Evolutionary conservation across 2,329 filamentous ascomycete species (phyloP), one percentile per base, ranked within the genome.

Genomic region (Fusarium lyarnte): DNA sequence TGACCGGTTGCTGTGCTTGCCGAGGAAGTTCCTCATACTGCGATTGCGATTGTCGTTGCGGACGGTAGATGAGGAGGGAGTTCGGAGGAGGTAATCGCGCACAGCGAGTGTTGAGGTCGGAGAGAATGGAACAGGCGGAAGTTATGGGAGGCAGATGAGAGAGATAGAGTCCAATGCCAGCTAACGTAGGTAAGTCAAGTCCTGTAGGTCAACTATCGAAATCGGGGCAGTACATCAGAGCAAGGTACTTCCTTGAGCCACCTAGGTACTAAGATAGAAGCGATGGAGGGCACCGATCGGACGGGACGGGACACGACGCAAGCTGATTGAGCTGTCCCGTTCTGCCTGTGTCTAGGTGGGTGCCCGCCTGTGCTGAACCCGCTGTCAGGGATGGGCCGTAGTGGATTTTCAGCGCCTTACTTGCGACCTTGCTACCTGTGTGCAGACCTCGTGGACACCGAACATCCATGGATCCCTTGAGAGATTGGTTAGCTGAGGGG

Each of bases 1-100:
- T 79, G 87, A 87, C 76, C 86, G 86, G 78, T 87, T 87, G 83
- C 84, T 85, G 80, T 87, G 85, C 83, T 83, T 88, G 79, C 85
- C 84, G 79, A 88, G 81, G 78, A 88, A 88, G 81, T 81, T 81
- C 77, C 84, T 86, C 87, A 89, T 89, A 69, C 73, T 81, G 66
- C 71, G 59, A 63, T 63, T 81, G 39, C 70, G 65, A 69, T 66
- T 62, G 63, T 62, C 68, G 66, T 62, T 64, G 58, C 70, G 66
- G 63, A 69, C 58, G 53, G 63, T 58, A 55, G 49, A 43, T 33
- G 51, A 39, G 41, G 47, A 47, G 41, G 23, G 19, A 36, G 43
- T 53, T 55, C 36, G 52, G 38, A 46, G 55, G 47, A 52, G 42
- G 46, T 51, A 33, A 60, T 64, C 41, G 58, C 68, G 71, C 66